Evolutionary conservation across 495 filamentous ascomycete species (phyloP), one percentile per base, ranked within the genome.

Genomic region (Aspergillus olivimuriae): DNA sequence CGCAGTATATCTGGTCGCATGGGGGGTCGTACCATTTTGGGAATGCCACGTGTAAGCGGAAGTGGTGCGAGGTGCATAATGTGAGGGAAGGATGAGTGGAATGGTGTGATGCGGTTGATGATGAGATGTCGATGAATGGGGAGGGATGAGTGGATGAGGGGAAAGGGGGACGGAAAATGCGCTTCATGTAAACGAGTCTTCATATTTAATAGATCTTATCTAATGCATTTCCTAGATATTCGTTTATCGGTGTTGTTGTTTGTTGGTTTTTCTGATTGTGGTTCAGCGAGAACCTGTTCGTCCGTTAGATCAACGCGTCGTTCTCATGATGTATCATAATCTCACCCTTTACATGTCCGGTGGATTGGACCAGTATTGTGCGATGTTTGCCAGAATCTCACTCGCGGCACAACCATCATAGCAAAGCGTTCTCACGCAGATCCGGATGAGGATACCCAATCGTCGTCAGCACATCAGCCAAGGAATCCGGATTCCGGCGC

Each of bases 21-120:
- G 90, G 88, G 12, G 89, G 87, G 0, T 83, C 80, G 2, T 95
- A 95, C 58, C 76, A 72, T 34, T 96, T 95, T 60, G 89, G 87
- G 1, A 82, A 89, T 59, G 80, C 86, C 2, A 95, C 89, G 0
- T 91, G 86, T 55, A 87, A 88, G 60, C 94, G 87, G 70, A 86
- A 88, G 56, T 96, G 66, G 66, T 69, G 59, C 39, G 64, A 68
- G 44, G 52, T 69, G 11, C 52, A 65, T 44, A 40, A 41, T 2
- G 42, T 62, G 21, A 47, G 34, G n/a, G 15, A 44, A 11, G 57
- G 41, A 54, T 15, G 17, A 9, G 34, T 38, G 12, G 12, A 15
- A 35, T 14, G 10, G 10, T 14, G 14, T 32, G 28, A 11, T 32
- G 28, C 4, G 10, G 28, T 4, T 11, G 10, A 14, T 34, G 33